Evolutionary conservation across 2,329 filamentous ascomycete genomes (phyloP), one percentile per base, ranked within the genome.

Genomic region (Botryotinia convoluta): DNA sequence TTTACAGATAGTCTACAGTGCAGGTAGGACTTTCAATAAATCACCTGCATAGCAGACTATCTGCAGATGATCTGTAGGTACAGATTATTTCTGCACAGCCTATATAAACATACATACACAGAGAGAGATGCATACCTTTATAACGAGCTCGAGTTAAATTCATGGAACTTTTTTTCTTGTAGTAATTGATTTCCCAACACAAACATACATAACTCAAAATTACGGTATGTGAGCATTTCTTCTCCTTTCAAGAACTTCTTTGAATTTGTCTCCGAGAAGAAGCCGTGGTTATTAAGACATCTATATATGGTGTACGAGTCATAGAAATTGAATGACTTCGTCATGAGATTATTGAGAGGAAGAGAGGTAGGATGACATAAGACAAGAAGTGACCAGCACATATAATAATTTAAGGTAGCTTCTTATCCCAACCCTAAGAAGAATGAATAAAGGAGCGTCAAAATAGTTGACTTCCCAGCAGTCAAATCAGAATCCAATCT

Each of bases 371-470:
- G 1, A 37, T 1, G 3, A 10, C 32, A 37, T 16, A 4, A 6
- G 51, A 29, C 14, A 9, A 57, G 51, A 57, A 57, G 60, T n/a
- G 35, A 44, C 39, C 48, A 32, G 22, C 22, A 69, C 26, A 32
- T 26, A 16, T 20, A 22, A 29, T 29, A 22, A 57, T 16, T 16
- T 8, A 4, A 8, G 9, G 9, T 42, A 32, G 1, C 5, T 10
- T 42, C n/a, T 16, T 42, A 4, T 26, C 3, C 10, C 0, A 7
- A 44, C 6, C 14, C 2, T 1, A 4, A 29, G 6, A 7, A 32
- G 10, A 22, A 32, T 9, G 6, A n/a, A 37, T 18, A 62, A 63
- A 45, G 29, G 42, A 39, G 22, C 6, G 22, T 48, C 7, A 39
- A 20, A 22, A 39, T 6, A 22, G 12, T 61, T 12, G 12, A 59